phyloP scores from a whole-genome alignment of 179 eudicot genomes.

The Drosera spatulata region DNA sequence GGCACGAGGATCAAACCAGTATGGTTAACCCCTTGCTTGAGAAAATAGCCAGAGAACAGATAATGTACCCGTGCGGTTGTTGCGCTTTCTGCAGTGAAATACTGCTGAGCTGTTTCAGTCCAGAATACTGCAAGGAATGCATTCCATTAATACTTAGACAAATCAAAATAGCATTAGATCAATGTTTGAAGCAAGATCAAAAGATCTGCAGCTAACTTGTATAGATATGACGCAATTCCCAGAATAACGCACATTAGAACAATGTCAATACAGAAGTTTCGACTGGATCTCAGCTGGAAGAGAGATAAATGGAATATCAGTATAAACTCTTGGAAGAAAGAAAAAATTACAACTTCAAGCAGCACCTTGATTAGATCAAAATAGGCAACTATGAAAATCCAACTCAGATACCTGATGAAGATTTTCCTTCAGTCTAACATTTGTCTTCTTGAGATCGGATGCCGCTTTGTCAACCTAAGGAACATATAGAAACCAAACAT shows the following conservation, averaged over 20 bases:
- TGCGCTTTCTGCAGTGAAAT: too few species aligned
- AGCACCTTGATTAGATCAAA: neutral
- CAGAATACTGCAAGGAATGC: too few species aligned
- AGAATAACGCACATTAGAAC: conserved; percentile 74
- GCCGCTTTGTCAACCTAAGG: conserved; percentile 83
- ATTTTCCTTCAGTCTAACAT: conserved; percentile 89
- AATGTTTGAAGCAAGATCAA: too few species aligned
- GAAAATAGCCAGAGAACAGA: too few species aligned
- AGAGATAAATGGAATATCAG: neutral
- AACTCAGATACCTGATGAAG: conserved; percentile 66
- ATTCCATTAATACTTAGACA: too few species aligned
- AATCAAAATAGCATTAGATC: too few species aligned
- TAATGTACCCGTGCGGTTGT: too few species aligned
- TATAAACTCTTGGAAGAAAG: neutral
- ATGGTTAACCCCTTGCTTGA: too few species aligned
- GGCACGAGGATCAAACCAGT: too few species aligned
- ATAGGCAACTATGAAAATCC: neutral
- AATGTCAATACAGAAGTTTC: conserved; percentile 88
- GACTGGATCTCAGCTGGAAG: conserved; percentile 79
- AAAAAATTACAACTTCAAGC: neutral
- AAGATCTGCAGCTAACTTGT: conserved; percentile 54
- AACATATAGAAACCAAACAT: too few species aligned
- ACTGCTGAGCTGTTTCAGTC: too few species aligned
- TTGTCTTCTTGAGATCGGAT: conserved; percentile 89
- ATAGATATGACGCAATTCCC: conserved; percentile 88